Conservation (phyloP, 106 monocot species). For the Cymbidium sinense region DNA sequence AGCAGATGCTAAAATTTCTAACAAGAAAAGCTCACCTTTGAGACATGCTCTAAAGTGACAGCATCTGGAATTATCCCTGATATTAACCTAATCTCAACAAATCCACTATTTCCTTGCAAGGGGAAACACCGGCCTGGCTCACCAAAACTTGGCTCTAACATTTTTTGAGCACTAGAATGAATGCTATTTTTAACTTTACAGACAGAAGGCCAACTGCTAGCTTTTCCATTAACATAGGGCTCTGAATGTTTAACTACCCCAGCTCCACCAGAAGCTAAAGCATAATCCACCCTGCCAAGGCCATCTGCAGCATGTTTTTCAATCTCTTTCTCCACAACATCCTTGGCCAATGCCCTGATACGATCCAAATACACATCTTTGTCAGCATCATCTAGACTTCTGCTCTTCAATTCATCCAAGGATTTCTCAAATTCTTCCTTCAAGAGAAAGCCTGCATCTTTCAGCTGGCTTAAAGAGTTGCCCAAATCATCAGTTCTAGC, state of each 20-base stretch:
- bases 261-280: constrained; percentile 54
- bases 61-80: constrained; percentile 62
- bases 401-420: constrained; percentile 30
- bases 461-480: constrained; percentile 36
- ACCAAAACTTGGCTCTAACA: constrained; percentile 96
- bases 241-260: constrained; percentile 45
- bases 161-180: constrained; percentile 59
- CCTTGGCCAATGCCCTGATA: constrained; percentile 40
- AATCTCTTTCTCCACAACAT: constrained; percentile 50
- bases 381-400: constrained; percentile 14
- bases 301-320: constrained; percentile 63
- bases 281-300: constrained; percentile 58
- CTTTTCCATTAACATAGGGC: constrained; percentile 32
- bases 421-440: constrained; percentile 40
- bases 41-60: constrained; percentile 79
- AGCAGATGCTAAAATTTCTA: neutral
- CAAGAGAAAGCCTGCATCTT: constrained; percentile 38
- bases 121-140: constrained; percentile 95
- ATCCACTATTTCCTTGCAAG: constrained; percentile 61
- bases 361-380: constrained; percentile 33
- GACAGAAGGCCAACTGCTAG: constrained; percentile 24
- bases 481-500: constrained; percentile 38
- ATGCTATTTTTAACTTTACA: constrained; percentile 29
- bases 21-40: constrained; percentile 44
- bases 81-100: constrained; percentile 66